These are phyloP conservation scores for Claviceps capensis DNA, from an alignment of 2,329 filamentous ascomycete species.

Conservation along the genomic window DNA sequence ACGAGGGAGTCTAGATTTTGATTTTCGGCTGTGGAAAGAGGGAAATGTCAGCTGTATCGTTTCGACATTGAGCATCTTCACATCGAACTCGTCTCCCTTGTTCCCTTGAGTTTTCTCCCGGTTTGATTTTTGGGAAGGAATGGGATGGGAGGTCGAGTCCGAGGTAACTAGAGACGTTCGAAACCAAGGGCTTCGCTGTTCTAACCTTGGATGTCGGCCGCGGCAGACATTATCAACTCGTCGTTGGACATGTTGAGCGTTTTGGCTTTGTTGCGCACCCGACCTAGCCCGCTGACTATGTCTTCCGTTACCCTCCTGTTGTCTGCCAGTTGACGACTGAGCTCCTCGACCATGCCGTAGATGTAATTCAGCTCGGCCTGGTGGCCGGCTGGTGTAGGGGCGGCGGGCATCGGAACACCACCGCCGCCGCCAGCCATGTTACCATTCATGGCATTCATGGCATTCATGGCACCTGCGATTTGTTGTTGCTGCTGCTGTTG, in stretches of 20 bases:
- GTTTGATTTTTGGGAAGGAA: too few species aligned
- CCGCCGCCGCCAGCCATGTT: constrained; percentile 24
- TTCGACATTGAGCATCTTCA: neutral
- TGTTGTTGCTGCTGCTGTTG: constrained; percentile 8
- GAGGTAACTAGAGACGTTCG: too few species aligned
- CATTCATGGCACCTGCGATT: constrained; percentile 26
- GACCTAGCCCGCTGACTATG: constrained; percentile 48
- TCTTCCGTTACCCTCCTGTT: constrained; percentile 49
- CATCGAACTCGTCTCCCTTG: too few species aligned
- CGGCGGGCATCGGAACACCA: constrained; percentile 21
- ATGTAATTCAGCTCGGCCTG: constrained; percentile 56
- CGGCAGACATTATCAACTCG: constrained; percentile 40
- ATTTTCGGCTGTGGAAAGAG: constrained; percentile 33
- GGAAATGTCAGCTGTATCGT: neutral
- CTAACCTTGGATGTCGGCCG: constrained; percentile 43
- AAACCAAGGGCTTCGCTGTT: neutral
- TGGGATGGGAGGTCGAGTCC: too few species aligned
- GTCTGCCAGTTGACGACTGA: constrained; percentile 48
- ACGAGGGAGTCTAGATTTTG: constrained; percentile 47
- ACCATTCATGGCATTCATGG: constrained; percentile 30
- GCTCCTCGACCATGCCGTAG: constrained; percentile 53
- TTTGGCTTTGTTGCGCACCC: constrained; percentile 43
- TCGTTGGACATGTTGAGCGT: constrained; percentile 41
- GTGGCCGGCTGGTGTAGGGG: constrained; percentile 52
- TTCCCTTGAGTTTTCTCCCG: neutral